Evolutionary conservation across 2,329 filamentous ascomycete species (phyloP).

Genomic region (Cladosporium sp.): DNA sequence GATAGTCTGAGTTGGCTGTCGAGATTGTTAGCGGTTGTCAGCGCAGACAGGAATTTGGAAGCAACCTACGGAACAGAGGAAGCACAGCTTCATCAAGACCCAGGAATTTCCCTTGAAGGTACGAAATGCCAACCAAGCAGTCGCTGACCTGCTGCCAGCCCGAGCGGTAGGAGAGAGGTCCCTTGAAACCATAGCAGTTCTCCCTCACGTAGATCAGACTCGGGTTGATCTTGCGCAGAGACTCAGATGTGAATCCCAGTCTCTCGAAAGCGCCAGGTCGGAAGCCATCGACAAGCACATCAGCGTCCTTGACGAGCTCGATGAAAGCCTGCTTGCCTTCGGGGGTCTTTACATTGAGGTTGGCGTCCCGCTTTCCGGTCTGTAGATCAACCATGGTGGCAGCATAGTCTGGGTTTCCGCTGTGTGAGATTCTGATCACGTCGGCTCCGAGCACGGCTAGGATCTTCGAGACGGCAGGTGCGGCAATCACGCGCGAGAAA

Average conservation of each 20-base stretch:
- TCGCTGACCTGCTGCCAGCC: conserved; percentile 13
- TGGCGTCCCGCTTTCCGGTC: conserved; percentile 4
- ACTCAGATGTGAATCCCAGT: conserved; percentile 45
- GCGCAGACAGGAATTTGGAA: too few relatives aligned
- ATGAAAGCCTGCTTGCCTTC: conserved; percentile 11
- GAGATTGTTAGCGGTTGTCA: neutral
- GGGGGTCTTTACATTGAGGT: conserved; percentile 1
- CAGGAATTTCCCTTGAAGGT: conserved; percentile 6
- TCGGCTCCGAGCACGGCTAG: conserved; percentile 2
- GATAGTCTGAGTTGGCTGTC: conserved; percentile 17
- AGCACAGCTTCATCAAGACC: conserved; percentile 1
- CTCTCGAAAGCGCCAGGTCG: conserved; percentile 49
- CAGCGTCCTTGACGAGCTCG: conserved; percentile 45
- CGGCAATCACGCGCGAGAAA: conserved; percentile 10
- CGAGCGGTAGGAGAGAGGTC: conserved; percentile 44
- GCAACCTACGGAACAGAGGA: conserved; percentile 2
- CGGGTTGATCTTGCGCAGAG: conserved; percentile 41
- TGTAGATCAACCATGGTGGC: conserved; percentile 10
- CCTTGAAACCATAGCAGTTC: conserved; percentile 55
- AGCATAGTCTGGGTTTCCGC: conserved; percentile 6
- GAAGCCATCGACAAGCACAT: conserved; percentile 52
- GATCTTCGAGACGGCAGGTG: conserved; percentile 3
- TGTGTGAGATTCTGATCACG: conserved; percentile 10
- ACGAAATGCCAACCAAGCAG: conserved; percentile 4
- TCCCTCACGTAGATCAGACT: conserved; percentile 50